Percentiles rank a stretch among this genome's conserved stretches.
Conservation (phyloP, 2,329 filamentous ascomycete species). For the Talaromyces sp. region DNA sequence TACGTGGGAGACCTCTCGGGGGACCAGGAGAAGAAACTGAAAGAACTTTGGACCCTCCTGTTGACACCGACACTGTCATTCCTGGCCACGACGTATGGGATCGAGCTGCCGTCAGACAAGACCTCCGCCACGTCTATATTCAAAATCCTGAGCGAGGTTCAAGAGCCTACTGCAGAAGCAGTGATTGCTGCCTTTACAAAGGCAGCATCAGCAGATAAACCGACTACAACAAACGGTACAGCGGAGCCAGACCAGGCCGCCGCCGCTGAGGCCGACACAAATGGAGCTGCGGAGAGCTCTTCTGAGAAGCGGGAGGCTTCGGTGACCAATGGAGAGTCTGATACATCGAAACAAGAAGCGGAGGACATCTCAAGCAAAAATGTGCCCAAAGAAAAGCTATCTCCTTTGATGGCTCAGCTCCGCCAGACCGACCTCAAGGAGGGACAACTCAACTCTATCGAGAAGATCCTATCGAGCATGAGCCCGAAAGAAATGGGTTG, state of each 20-base stretch:
- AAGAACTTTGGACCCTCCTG: neutral
- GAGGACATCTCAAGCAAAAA: neutral
- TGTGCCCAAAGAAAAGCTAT: neutral
- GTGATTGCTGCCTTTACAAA: neutral
- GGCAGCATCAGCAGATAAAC: neutral
- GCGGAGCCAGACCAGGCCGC: neutral
- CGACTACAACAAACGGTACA: neutral
- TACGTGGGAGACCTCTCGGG: neutral
- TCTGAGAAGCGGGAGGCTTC: neutral
- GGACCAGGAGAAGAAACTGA: neutral
- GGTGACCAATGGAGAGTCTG: neutral
- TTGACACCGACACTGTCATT: neutral
- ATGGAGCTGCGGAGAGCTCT: neutral
- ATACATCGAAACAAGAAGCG: neutral
- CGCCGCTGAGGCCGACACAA: neutral
- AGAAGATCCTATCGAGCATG: neutral
- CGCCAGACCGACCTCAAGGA: neutral
- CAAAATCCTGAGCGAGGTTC: neutral
- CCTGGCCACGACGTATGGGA: neutral
- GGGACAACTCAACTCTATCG: neutral
- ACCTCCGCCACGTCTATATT: neutral
- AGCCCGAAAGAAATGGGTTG: neutral
- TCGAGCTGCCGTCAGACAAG: neutral
- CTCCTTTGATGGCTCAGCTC: neutral
- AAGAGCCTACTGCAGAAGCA: neutral